Percentiles rank a stretch among this genome's conserved stretches.
Evolutionary conservation across 192 early-diverging fungal genomes (phyloP).

Genomic region (Coemansia sp.): DNA sequence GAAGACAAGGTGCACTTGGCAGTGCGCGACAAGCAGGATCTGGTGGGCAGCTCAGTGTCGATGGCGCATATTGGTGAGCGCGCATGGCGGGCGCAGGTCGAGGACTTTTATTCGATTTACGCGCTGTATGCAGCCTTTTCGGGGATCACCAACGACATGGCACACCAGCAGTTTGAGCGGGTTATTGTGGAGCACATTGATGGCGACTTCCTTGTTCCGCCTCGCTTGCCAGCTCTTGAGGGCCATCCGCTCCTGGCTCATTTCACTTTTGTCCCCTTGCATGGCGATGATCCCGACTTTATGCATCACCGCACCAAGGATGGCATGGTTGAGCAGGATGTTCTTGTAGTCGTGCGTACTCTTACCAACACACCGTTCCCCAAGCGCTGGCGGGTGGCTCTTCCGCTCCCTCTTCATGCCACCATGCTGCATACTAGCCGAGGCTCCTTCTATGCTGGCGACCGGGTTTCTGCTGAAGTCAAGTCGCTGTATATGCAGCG

Average conservation of each 20-base stretch:
- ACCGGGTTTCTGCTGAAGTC: conserved; percentile 38
- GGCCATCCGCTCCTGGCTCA: conserved; percentile 40
- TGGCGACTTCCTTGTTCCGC: conserved; percentile 40
- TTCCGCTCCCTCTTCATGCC: conserved; percentile 29
- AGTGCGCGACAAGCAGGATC: conserved; percentile 17
- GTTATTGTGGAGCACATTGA: conserved; percentile 43
- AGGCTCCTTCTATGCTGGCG: conserved; percentile 38
- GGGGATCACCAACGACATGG: conserved; percentile 32
- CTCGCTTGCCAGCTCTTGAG: conserved; percentile 16
- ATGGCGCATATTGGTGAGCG: conserved; percentile 36
- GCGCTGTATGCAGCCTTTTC: conserved; percentile 37
- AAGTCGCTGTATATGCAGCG: conserved; percentile 43
- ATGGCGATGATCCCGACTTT: conserved; percentile 38
- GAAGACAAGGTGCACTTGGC: conserved; percentile 4
- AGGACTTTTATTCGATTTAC: conserved; percentile 44
- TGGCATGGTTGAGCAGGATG: conserved; percentile 35
- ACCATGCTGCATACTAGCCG: conserved; percentile 46
- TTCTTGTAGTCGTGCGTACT: conserved; percentile 41
- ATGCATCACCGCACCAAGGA: conserved; percentile 47
- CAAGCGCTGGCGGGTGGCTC: conserved; percentile 38
- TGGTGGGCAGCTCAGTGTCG: conserved; percentile 31
- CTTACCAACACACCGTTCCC: conserved; percentile 42
- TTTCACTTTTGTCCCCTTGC: conserved; percentile 40
- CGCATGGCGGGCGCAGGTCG: conserved; percentile 40
- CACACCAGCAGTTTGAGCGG: conserved; percentile 43